Percentiles rank a stretch among this genome's conserved stretches.
phyloP scores from a whole-genome alignment of 768 basidiomycete genomes.

The Phylloporus sp. region DNA sequence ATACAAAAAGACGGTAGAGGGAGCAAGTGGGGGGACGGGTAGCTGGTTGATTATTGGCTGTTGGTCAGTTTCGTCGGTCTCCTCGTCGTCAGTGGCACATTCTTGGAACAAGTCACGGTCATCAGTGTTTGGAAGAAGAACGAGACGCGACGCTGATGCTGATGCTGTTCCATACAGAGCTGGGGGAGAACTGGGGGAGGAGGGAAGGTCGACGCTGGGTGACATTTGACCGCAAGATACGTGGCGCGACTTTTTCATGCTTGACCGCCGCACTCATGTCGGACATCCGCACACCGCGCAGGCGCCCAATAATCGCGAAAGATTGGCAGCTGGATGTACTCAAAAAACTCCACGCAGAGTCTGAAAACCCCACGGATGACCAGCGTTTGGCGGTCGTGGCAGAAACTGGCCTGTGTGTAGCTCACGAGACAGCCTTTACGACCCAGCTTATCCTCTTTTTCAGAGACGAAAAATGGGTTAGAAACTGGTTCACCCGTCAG shows the following conservation, averaged over 20 bases:
- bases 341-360: constrained; percentile 20
- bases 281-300: constrained; percentile 1
- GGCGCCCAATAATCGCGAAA: constrained; percentile 17
- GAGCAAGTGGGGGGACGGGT: constrained; percentile 46
- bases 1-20: constrained; percentile 61
- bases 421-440: constrained; percentile 1
- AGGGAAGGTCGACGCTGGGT: constrained; percentile 5
- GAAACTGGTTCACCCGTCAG: constrained; percentile 28
- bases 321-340: constrained; percentile 31
- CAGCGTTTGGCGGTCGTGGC: constrained; percentile 18
- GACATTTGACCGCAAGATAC: not conserved
- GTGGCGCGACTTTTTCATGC: constrained; percentile 17
- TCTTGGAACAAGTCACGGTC: constrained; percentile 23
- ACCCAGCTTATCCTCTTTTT: constrained; percentile 4
- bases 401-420: constrained; percentile 32
- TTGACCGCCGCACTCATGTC: constrained; percentile 3
- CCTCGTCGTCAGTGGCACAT: constrained; percentile 42
- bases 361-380: constrained; percentile 20
- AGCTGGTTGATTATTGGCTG: constrained; percentile 8
- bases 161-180: constrained; percentile 33
- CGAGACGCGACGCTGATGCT: constrained; percentile 53
- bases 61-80: constrained; percentile 32
- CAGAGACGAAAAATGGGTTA: constrained; percentile 30
- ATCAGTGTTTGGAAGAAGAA: constrained; percentile 58
- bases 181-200: no score